Evolutionary conservation across 352 stramenopile genomes (phyloP), one percentile per base, ranked within the genome.

Genomic region (Globisporangium apiculatum): DNA sequence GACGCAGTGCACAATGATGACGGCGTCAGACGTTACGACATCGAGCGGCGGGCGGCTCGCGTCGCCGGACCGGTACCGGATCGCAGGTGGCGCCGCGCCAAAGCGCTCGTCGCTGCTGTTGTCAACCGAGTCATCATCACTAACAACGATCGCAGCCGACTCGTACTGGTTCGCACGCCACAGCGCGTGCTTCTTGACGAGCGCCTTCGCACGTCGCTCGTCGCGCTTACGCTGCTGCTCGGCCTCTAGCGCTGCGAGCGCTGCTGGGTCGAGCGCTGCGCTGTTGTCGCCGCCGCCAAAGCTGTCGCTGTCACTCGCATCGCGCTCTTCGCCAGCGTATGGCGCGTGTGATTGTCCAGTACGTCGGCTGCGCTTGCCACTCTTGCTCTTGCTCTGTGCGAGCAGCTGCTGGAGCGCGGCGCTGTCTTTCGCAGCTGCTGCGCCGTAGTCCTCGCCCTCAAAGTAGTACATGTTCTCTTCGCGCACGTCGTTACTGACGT

Each of bases 401-500:
- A 73, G 75, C 3, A 86, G 50, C 38, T 74, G 70, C 11, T 70
- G 52, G 1, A 89, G 64, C 53, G 75, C 54, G 47, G 72, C 58
- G 12, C 66, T 59, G 61, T 87, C 75, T 60, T 76, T 68, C 14
- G 45, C 45, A 54, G 4, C 40, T 14, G 64, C 64, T 14, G 72
- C 78, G 15, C 72, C 77, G 53, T 89, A 89, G 55, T 92, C 79
- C 62, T 86, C 72, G 24, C 82, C 82, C 53, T 92, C 79, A 63
- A 89, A 92, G 52, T 88, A 90, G 65, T 92, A 89, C 76, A 92
- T 92, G 46, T 90, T 89, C 36, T 89, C 82, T 49, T 88, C 82
- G 5, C 60, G 66, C 31, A 89, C 76, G 55, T 87, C 77, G 8
- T 76, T 76, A 50, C 72, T 77, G 0, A 72, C 73, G 36, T 80